Evolutionary conservation across 345 rosid genomes (phyloP).

Genomic region (Raphanus raphanistrum): DNA sequence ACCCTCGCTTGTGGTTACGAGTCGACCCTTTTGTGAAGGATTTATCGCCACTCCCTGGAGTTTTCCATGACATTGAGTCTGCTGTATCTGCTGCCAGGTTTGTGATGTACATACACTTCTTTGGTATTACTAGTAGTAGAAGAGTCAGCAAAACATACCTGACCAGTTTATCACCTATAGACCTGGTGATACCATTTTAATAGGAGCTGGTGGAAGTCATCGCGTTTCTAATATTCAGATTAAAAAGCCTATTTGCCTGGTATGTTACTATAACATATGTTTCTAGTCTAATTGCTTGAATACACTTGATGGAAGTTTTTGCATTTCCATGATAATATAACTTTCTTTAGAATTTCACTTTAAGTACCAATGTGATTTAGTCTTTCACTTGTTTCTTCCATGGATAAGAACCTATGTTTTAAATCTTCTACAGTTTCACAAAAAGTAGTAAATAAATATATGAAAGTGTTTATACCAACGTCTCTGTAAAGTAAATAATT

Average conservation of each 20-base stretch:
- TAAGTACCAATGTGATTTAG: not conserved
- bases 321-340: slow-evolving; percentile 10
- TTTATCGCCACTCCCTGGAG: slow-evolving; percentile 58
- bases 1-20: slow-evolving; percentile 91
- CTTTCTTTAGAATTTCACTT: not conserved
- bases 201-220: slow-evolving; percentile 80
- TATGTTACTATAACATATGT: slow-evolving; percentile 37
- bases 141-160: not conserved
- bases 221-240: slow-evolving; percentile 82
- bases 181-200: slow-evolving; percentile 93
- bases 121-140: not conserved
- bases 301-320: not conserved
- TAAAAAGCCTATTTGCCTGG: slow-evolving; percentile 90
- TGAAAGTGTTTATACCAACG: not conserved
- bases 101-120: slow-evolving; percentile 15
- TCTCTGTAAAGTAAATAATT: not conserved
- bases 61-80: slow-evolving; percentile 66
- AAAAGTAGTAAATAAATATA: not conserved
- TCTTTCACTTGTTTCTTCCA: not conserved
- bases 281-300: not conserved
- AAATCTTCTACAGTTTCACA: not conserved
- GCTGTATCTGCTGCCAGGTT: slow-evolving; percentile 97
- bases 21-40: slow-evolving; percentile 72
- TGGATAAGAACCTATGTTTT: slow-evolving; percentile 4
- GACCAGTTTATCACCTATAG: slow-evolving; percentile 48